Conservation (phyloP, 352 stramenopile genomes). For the Globisporangium yorkense region DNA sequence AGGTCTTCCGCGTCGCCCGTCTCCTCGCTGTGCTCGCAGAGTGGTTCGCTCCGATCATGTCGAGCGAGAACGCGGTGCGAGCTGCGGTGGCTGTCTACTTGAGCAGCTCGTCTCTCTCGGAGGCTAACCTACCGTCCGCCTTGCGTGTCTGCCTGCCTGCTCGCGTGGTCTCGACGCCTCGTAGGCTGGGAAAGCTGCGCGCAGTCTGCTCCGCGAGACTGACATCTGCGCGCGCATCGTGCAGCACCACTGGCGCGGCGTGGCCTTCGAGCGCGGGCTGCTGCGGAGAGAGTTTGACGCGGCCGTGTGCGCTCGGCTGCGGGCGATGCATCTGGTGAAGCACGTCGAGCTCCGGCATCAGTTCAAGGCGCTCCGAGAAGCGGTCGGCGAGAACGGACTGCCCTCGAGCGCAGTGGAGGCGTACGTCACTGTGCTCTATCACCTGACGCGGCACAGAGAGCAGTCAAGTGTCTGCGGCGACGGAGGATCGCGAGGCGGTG, state of each 20-base stretch:
- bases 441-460: constrained; percentile 21
- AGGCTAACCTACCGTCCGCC: background rate
- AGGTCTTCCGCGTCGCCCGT: constrained; percentile 46
- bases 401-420: constrained; percentile 34
- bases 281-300: constrained; percentile 39
- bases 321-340: constrained; percentile 72
- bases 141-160: background rate
- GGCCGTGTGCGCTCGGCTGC: constrained; percentile 43
- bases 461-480: constrained; percentile 15
- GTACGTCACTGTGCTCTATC: constrained; percentile 59
- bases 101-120: background rate
- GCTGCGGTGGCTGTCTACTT: background rate
- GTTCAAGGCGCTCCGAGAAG: constrained; percentile 53
- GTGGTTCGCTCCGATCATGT: constrained; percentile 58
- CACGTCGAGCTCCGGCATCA: constrained; percentile 64
- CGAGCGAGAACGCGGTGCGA: constrained; percentile 51
- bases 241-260: constrained; percentile 68
- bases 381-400: constrained; percentile 29
- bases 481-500: constrained; percentile 9
- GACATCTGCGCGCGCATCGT: constrained; percentile 68
- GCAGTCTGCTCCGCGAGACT: constrained; percentile 48
- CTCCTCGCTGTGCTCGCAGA: constrained; percentile 51
- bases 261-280: constrained; percentile 50
- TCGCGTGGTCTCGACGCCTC: background rate
- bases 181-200: constrained; percentile 34